phyloP scores from a whole-genome alignment of 2,329 filamentous ascomycete genomes.

The Cladosporium sp. region DNA sequence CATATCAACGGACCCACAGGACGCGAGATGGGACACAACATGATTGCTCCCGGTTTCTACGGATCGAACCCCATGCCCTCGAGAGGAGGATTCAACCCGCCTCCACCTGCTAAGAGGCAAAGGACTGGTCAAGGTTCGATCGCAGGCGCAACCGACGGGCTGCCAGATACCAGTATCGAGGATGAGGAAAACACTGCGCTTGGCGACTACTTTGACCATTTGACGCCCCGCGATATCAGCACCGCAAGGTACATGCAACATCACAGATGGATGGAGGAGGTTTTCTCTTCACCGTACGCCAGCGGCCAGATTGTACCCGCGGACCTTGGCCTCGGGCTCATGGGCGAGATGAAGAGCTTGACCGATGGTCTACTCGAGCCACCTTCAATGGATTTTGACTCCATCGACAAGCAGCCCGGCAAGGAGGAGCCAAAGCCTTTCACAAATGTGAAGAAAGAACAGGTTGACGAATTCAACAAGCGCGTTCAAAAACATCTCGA shows the following conservation, averaged over 20 bases:
- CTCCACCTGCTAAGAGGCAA: slow-evolving; percentile 48
- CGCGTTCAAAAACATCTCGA: slow-evolving; percentile 71
- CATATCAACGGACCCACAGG: slow-evolving; percentile 68
- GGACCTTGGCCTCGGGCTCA: slow-evolving; percentile 77
- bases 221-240: slow-evolving; percentile 88
- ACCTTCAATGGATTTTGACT: slow-evolving; percentile 36
- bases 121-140: slow-evolving; percentile 40
- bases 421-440: slow-evolving; percentile 51
- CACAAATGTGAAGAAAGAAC: slow-evolving; percentile 70
- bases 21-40: slow-evolving; percentile 23
- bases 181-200: slow-evolving; percentile 87
- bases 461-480: slow-evolving; percentile 80
- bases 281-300: slow-evolving; percentile 85
- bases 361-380: slow-evolving; percentile 83
- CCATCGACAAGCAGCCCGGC: slow-evolving; percentile 30
- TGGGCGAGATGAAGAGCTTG: slow-evolving; percentile 75
- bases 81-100: slow-evolving; percentile 30
- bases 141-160: slow-evolving; percentile 46
- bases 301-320: slow-evolving; percentile 82
- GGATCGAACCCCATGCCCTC: slow-evolving; percentile 21
- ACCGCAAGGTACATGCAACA: slow-evolving; percentile 86
- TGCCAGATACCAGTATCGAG: slow-evolving; percentile 60
- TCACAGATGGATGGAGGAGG: slow-evolving; percentile 98
- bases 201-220: slow-evolving; percentile 84
- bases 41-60: slow-evolving; percentile 19